Percentiles rank a stretch among this genome's conserved stretches.
These are phyloP conservation scores for Zymoseptoria tritici DNA, from an alignment of 2,329 filamentous ascomycete genomes.

Conservation along the genomic window DNA sequence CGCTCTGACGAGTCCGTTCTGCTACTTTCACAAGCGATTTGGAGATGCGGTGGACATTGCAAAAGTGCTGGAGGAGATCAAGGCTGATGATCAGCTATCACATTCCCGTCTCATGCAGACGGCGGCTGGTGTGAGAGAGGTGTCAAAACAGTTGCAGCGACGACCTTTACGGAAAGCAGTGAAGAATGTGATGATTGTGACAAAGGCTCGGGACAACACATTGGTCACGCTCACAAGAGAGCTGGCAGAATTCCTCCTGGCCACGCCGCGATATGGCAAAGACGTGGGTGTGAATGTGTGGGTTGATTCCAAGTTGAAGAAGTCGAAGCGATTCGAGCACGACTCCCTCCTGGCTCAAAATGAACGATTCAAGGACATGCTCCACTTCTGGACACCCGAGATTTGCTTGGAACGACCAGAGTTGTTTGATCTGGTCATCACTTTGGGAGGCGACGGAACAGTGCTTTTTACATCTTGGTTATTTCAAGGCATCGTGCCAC, in stretches of 20 bases:
- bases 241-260: conserved; percentile 77
- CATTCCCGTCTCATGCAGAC: conserved; percentile 93
- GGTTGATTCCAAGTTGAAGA: conserved; percentile 89
- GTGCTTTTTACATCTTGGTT: conserved; percentile 95
- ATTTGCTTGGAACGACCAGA: conserved; percentile 91
- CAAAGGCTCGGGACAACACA: conserved; percentile 91
- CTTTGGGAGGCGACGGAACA: conserved; percentile 82
- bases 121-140: conserved; percentile 87
- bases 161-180: conserved; percentile 88
- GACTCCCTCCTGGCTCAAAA: conserved; percentile 65
- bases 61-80: conserved; percentile 90
- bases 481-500: conserved; percentile 90
- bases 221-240: conserved; percentile 84
- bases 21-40: conserved; percentile 96
- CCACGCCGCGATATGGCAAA: conserved; percentile 80
- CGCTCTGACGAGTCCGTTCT: conserved; percentile 71
- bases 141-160: conserved; percentile 89
- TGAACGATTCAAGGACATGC: conserved; percentile 69
- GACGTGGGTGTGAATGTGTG: conserved; percentile 93
- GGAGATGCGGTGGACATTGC: conserved; percentile 94
- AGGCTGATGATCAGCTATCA: conserved; percentile 78
- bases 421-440: conserved; percentile 89
- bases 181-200: conserved; percentile 94
- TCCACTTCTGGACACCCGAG: conserved; percentile 93
- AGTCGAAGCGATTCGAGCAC: conserved; percentile 80